These are phyloP conservation scores for Lodderomyces pseudojiufengensis DNA, from an alignment of 1,139 yeast species.

Conservation along the genomic window DNA sequence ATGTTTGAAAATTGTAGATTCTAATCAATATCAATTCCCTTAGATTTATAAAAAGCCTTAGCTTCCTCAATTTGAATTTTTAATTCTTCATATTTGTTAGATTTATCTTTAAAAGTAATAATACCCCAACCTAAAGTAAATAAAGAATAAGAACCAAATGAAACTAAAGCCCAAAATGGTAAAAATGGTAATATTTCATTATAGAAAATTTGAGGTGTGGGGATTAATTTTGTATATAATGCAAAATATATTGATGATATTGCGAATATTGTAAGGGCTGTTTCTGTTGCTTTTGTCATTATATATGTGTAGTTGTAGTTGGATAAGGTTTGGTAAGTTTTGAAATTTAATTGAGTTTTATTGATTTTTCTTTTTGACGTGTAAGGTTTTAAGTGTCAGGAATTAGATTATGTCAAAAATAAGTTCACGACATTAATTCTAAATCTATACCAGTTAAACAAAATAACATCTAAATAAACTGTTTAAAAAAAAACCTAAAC, in stretches of 20 bases:
- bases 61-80: slow-evolving; percentile 65
- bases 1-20: too few relatives aligned
- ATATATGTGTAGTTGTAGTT: too few relatives aligned
- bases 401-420: too few relatives aligned
- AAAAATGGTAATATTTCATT: slow-evolving; percentile 58
- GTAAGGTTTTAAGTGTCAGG: too few relatives aligned
- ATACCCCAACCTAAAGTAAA: slow-evolving; percentile 72
- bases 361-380: too few relatives aligned
- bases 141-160: slow-evolving; percentile 72
- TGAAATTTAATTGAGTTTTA: too few relatives aligned
- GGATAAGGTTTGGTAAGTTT: too few relatives aligned
- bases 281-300: slow-evolving; percentile 73
- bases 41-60: slow-evolving; percentile 51
- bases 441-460: too few relatives aligned
- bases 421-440: too few relatives aligned
- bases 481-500: too few relatives aligned
- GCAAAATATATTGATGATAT: slow-evolving; percentile 53
- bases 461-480: too few relatives aligned
- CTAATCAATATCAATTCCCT: slow-evolving; percentile 54
- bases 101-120: slow-evolving; percentile 68
- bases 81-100: slow-evolving; percentile 63
- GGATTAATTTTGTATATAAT: slow-evolving; percentile 51
- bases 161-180: slow-evolving; percentile 70
- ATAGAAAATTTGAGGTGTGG: slow-evolving; percentile 48
- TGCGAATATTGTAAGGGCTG: slow-evolving; percentile 46